Conservation (phyloP, 345 rosid species). For the Ceriops decandra region DNA sequence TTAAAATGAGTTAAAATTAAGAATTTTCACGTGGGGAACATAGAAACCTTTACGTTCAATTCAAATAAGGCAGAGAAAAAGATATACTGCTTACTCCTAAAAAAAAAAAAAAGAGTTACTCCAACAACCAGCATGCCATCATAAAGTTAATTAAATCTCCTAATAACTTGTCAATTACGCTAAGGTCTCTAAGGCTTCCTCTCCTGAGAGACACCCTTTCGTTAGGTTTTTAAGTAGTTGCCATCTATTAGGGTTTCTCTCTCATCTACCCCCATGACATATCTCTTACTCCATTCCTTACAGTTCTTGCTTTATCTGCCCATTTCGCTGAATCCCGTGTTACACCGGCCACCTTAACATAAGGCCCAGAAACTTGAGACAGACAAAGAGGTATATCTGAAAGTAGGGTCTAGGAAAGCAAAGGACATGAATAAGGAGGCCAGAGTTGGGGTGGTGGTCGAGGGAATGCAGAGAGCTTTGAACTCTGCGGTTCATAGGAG, state of each 20-base stretch:
- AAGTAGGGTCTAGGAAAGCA: background rate
- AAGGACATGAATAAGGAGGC: conserved; percentile 53
- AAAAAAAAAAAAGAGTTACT: too few species aligned
- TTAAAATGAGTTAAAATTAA: too few species aligned
- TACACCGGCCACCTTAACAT: background rate
- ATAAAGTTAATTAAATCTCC: too few species aligned
- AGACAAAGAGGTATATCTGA: background rate
- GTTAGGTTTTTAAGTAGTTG: too few species aligned
- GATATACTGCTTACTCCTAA: too few species aligned
- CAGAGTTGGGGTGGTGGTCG: conserved; percentile 69
- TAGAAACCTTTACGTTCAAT: too few species aligned
- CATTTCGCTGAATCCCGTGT: background rate
- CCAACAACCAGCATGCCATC: too few species aligned
- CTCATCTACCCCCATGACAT: background rate
- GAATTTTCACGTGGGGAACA: too few species aligned
- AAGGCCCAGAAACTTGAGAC: background rate
- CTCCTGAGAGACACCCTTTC: too few species aligned
- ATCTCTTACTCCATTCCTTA: background rate
- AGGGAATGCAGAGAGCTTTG: conserved; percentile 63
- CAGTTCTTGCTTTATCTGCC: background rate
- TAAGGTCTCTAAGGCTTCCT: too few species aligned
- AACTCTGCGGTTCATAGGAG: conserved; percentile 51
- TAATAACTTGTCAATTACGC: too few species aligned
- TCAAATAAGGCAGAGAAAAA: too few species aligned
- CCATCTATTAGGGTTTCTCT: background rate